Base-by-base conservation (phyloP, 306 rosid genomes). In the Sesbania bispinosa region DNA sequence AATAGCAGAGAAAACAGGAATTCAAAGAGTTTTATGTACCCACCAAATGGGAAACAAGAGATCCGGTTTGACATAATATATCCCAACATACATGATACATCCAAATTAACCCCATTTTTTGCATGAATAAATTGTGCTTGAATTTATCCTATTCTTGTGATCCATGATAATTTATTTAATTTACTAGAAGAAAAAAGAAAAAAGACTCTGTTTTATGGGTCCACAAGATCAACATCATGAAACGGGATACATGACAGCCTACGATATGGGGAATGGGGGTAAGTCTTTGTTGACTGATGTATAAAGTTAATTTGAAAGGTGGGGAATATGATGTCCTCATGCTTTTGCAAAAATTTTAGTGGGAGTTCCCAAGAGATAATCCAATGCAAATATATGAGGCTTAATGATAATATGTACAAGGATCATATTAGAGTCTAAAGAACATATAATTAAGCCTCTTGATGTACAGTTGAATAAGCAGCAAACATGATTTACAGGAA, bases 211-310 rank as follows among this genome's bases (percentile, higher is more conserved):
- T 14, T 58, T n/a, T 46, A 59, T 54, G 87, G 85, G 70, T 78
- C 92, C 86, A 83, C 82, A 62, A 62, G 85, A 83, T 87, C 84
- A 83, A 78, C 82, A 83, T 75, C 71, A 81, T 74, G 87, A 82
- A 77, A 87, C 76, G 86, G 85, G 83, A 73, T 73, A 62, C 39
- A 45, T 60, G 76, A 66, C 88, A 77, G 77, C 41, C 74, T 78
- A 72, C 60, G 53, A 75, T 72, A 55, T 66, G 72, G 59, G 78
- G 81, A 65, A 65, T 76, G 62, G 69, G 23, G 54, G 71, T 79
- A 73, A 53, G 76, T 83, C 81, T 82, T 85, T 73, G 80, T 79
- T 81, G 96, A 83, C 90, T 75, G 51, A 59, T 79, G 84, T 81
- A 77, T 63, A 80, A 77, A 79, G 83, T 76, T 64, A 4, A 10